A percentile compares a stretch with the other conserved stretches of the same genome.
Evolutionary conservation across 345 rosid species (phyloP).

Genomic region (Raphanus sativus): DNA sequence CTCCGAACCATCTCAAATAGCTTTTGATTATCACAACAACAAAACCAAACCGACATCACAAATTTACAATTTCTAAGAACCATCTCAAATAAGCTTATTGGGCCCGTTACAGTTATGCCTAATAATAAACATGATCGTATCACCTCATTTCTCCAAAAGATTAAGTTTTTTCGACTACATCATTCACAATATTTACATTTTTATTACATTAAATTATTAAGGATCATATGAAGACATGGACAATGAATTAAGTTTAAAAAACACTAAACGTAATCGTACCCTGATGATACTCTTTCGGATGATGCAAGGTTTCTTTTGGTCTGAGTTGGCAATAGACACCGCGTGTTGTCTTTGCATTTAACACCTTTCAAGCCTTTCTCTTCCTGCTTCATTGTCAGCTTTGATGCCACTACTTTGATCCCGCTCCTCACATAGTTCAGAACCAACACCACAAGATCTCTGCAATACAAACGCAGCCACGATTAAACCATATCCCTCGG

Average conservation of each 20-base stretch:
- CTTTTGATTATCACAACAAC: background rate
- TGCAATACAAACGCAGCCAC: constrained; percentile 40
- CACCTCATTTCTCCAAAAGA: background rate
- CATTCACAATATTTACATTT: constrained; percentile 27
- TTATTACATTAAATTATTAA: constrained; percentile 13
- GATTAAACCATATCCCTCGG: background rate
- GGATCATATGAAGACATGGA: constrained; percentile 10
- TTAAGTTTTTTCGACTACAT: background rate
- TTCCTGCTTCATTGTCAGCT: constrained; percentile 51
- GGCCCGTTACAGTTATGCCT: no score
- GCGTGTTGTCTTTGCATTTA: constrained; percentile 66
- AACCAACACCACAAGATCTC: constrained; percentile 52
- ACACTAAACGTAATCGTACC: constrained; percentile 57
- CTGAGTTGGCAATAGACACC: constrained; percentile 60
- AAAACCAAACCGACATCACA: constrained; percentile 8
- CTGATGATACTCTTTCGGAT: constrained; percentile 42
- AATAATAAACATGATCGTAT: background rate
- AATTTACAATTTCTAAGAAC: no score
- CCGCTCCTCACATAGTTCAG: constrained; percentile 59
- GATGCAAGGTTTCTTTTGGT: constrained; percentile 50
- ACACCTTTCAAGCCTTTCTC: constrained; percentile 54
- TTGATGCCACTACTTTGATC: constrained; percentile 54
- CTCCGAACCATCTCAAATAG: background rate
- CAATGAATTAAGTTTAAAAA: constrained; percentile 19
- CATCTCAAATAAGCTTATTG: no score